phyloP scores from a whole-genome alignment of 2,329 filamentous ascomycete species.

The Apiospora aurea region DNA sequence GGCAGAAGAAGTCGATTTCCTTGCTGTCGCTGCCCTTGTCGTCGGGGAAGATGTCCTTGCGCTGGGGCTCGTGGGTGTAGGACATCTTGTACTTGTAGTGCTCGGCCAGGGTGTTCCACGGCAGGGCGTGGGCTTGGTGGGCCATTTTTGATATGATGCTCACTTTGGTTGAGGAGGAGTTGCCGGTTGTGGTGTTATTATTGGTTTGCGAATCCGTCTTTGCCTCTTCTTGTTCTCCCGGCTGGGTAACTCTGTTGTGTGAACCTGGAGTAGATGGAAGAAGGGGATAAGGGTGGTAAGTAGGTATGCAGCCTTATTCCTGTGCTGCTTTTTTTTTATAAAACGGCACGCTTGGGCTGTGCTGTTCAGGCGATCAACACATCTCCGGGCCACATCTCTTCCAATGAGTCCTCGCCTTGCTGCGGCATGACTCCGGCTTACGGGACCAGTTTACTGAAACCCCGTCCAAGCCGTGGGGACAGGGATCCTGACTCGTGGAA shows the following conservation, averaged over 20 bases:
- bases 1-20: constrained; percentile 23
- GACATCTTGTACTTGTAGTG: constrained; percentile 14
- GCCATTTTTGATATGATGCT: not conserved
- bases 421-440: not conserved
- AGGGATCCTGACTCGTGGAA: not conserved
- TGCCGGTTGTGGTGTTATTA: not conserved
- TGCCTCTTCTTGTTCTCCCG: not conserved
- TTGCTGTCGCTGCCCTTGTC: not conserved
- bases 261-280: too few species aligned
- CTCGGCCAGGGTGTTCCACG: constrained; percentile 12
- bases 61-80: constrained; percentile 6
- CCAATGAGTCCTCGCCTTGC: not conserved
- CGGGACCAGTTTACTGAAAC: not conserved
- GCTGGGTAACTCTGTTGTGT: not conserved
- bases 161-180: not conserved
- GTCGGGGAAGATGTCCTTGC: constrained; percentile 22
- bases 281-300: not conserved
- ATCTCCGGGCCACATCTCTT: not conserved
- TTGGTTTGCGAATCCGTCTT: not conserved
- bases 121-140: constrained; percentile 11
- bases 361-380: not conserved
- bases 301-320: too few species aligned
- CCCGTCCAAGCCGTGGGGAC: not conserved
- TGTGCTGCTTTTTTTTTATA: not conserved
- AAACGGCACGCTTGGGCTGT: not conserved